Evolutionary conservation across 1,139 yeast genomes (phyloP).

Genomic region (Wickerhamomyces sp.): DNA sequence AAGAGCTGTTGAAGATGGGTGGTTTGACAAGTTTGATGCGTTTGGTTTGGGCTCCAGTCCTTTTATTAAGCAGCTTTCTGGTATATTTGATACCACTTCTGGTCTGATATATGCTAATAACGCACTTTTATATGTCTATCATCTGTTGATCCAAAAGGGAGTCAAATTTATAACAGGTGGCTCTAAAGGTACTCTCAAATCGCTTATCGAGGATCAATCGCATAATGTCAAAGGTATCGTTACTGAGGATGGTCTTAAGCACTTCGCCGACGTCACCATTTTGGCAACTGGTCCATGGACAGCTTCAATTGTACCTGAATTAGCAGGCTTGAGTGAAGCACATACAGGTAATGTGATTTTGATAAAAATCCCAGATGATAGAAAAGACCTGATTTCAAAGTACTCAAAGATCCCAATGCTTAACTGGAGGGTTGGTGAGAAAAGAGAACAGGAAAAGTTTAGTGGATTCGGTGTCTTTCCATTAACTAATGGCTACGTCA

Average conservation of each 20-base stretch:
- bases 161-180: constrained; percentile 19
- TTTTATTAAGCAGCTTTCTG: constrained; percentile 17
- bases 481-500: constrained; percentile 18
- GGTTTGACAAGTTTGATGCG: constrained; percentile 22
- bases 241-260: constrained; percentile 18
- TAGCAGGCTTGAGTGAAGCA: constrained; percentile 33
- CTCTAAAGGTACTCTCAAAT: constrained; percentile 9
- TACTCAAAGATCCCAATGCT: constrained; percentile 30
- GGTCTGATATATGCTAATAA: constrained; percentile 36
- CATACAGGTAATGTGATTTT: constrained; percentile 32
- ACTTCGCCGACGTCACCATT: constrained; percentile 25
- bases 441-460: constrained; percentile 20
- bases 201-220: constrained; percentile 4
- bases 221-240: constrained; percentile 15
- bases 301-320: constrained; percentile 18
- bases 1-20: constrained; percentile 29
- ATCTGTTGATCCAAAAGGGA: constrained; percentile 19
- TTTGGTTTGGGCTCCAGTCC: constrained; percentile 16
- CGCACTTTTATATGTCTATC: constrained; percentile 29
- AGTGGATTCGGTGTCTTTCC: constrained; percentile 24
- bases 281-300: constrained; percentile 24
- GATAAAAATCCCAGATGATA: constrained; percentile 28
- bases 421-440: constrained; percentile 27
- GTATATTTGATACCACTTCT: constrained; percentile 33
- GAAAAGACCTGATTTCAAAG: constrained; percentile 27